These are phyloP conservation scores for Chenopodium quinoa DNA, from an alignment of 148 eudicot genomes.

Conservation along the genomic window DNA sequence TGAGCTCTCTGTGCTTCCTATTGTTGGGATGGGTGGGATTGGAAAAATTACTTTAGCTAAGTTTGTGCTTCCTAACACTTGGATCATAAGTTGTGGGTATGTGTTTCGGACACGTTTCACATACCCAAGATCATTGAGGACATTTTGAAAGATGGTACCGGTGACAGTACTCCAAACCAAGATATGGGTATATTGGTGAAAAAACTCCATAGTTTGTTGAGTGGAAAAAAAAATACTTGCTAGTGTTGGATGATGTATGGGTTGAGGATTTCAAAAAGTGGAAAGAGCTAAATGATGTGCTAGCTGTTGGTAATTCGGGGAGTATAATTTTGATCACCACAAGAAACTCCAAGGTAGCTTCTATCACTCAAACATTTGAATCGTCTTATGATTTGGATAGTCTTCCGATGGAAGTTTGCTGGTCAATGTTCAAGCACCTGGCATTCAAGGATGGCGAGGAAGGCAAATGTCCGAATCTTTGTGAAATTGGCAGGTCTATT, in stretches of 20 bases:
- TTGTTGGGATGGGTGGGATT: conserved; percentile 33
- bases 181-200: no score
- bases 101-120: conserved; percentile 24
- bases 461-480: neutral
- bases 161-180: no score
- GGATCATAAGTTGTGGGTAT: conserved; percentile 29
- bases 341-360: conserved; percentile 26
- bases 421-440: conserved; percentile 21
- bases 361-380: neutral
- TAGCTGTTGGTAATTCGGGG: conserved; percentile 15
- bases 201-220: neutral
- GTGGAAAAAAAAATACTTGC: conserved; percentile 9
- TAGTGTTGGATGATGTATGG: conserved; percentile 27
- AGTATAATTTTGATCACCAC: conserved; percentile 30
- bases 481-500: conserved; percentile 23
- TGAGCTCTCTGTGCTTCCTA: conserved; percentile 21
- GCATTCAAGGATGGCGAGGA: conserved; percentile 31
- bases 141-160: neutral
- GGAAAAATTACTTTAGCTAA: conserved; percentile 41
- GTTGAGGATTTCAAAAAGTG: neutral
- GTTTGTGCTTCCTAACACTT: conserved; percentile 25
- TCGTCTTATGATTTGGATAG: neutral
- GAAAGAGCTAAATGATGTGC: conserved; percentile 6
- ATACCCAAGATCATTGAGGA: conserved; percentile 9
- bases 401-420: conserved; percentile 18